A percentile compares a stretch with the other conserved stretches of the same genome.
These are phyloP conservation scores for Backusella australiensis DNA, from an alignment of 192 early-diverging fungal species.

Conservation along the genomic window DNA sequence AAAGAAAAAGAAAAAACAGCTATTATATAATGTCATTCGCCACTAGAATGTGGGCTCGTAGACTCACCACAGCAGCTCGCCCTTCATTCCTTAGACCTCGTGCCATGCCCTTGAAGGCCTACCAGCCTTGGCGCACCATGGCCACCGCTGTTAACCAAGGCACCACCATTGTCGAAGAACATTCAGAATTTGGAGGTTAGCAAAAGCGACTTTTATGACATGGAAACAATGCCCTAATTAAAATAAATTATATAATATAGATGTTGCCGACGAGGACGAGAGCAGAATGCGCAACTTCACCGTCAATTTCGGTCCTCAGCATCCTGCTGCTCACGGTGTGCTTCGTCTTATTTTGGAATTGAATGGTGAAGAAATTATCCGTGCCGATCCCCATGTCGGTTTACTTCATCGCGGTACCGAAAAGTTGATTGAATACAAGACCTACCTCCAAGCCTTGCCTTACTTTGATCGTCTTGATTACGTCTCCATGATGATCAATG, in stretches of 20 bases:
- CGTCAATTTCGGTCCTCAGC: slow-evolving; percentile 99
- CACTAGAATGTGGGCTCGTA: slow-evolving; percentile 35
- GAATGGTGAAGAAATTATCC: slow-evolving; percentile 86
- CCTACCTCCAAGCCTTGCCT: slow-evolving; percentile 94
- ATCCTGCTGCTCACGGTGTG: slow-evolving; percentile 92
- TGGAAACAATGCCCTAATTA: too few species aligned
- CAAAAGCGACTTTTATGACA: too few species aligned
- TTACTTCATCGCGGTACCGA: slow-evolving; percentile 97
- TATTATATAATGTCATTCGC: slow-evolving; percentile 29
- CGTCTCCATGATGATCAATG: slow-evolving; percentile 99
- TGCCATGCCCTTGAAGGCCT: slow-evolving; percentile 7
- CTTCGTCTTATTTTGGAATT: slow-evolving; percentile 84
- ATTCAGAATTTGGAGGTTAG: slow-evolving; percentile 26
- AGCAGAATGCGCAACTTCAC: slow-evolving; percentile 72
- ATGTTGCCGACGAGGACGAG: slow-evolving; percentile 46
- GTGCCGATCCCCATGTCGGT: slow-evolving; percentile 97
- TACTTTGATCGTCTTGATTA: slow-evolving; percentile 99
- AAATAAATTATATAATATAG: slow-evolving; percentile 10
- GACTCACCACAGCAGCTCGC: slow-evolving; percentile 18
- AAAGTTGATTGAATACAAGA: slow-evolving; percentile 99
- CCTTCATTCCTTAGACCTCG: slow-evolving; percentile 3
- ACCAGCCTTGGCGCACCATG: slow-evolving; percentile 31
- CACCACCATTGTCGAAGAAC: slow-evolving; percentile 37
- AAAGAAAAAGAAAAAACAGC: neutral
- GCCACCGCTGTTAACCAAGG: slow-evolving; percentile 20